These are phyloP conservation scores for Metschnikowia arizonensis DNA, from an alignment of 805 yeast genomes.

Conservation along the genomic window DNA sequence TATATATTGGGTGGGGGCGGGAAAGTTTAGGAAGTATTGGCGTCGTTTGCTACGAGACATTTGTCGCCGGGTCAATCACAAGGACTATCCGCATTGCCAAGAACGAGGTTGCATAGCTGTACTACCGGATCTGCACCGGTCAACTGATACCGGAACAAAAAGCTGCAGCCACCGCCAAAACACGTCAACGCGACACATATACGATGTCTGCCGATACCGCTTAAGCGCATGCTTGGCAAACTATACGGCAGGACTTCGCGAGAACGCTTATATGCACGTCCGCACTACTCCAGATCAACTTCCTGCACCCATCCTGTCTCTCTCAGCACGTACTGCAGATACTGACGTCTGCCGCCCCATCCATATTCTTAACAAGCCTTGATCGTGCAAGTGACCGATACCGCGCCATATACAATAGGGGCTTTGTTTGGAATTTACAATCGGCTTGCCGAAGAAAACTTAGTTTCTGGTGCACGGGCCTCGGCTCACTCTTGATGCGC, in stretches of 20 bases:
- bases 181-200: not conserved
- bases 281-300: not conserved
- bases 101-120: not conserved
- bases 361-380: no score
- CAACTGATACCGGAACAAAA: not conserved
- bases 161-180: not conserved
- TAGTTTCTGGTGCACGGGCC: no score
- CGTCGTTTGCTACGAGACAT: no score
- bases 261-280: not conserved
- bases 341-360: no score
- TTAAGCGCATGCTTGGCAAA: conserved; percentile 3
- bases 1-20: not conserved
- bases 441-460: no score
- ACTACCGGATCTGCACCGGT: not conserved
- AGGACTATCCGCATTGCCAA: not conserved
- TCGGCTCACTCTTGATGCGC: no score
- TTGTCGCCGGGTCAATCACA: not conserved
- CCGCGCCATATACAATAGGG: no score
- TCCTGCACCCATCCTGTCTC: not conserved
- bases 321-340: not conserved
- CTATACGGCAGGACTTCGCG: not conserved
- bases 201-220: not conserved
- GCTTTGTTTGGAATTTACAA: no score
- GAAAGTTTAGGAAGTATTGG: no score
- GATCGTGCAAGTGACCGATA: no score